Evolutionary conservation across 1,284 basidiomycete species (phyloP).

Genomic region (Clitocybe nebularis): DNA sequence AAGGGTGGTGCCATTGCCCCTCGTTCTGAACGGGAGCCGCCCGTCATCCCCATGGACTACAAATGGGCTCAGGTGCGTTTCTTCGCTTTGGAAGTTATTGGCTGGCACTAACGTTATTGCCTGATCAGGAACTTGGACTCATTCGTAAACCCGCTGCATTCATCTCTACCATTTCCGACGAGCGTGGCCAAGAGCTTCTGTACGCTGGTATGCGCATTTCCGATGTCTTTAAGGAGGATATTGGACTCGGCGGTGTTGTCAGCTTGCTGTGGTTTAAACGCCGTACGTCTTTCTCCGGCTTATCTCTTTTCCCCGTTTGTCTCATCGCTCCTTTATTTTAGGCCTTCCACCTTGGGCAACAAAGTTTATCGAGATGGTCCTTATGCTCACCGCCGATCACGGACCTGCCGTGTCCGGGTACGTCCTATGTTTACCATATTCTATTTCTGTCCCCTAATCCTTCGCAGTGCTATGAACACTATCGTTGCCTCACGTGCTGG

Average conservation of each 20-base stretch:
- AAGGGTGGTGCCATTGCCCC: slow-evolving; percentile 66
- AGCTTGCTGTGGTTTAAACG: slow-evolving; percentile 98
- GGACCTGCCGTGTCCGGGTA: slow-evolving; percentile 89
- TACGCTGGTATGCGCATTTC: slow-evolving; percentile 99
- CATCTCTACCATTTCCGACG: slow-evolving; percentile 99
- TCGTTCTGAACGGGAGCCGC: slow-evolving; percentile 82
- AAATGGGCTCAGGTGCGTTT: slow-evolving; percentile 83
- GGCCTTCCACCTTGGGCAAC: slow-evolving; percentile 76
- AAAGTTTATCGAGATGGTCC: slow-evolving; percentile 99
- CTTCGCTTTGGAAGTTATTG: not conserved
- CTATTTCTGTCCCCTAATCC: slow-evolving; percentile 3
- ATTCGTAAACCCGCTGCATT: slow-evolving; percentile 99
- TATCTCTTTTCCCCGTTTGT: not conserved
- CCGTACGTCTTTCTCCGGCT: slow-evolving; percentile 39
- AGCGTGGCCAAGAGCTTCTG: slow-evolving; percentile 96
- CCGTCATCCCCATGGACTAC: slow-evolving; percentile 99
- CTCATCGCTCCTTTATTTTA: slow-evolving; percentile 18
- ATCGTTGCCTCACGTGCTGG: slow-evolving; percentile 98
- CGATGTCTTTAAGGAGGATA: slow-evolving; percentile 97
- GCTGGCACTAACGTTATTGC: slow-evolving; percentile 1
- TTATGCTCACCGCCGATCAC: slow-evolving; percentile 98
- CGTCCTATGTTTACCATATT: slow-evolving; percentile 14
- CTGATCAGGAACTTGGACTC: slow-evolving; percentile 90
- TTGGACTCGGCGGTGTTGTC: slow-evolving; percentile 97
- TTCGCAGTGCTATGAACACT: slow-evolving; percentile 94